A percentile compares a stretch with the other conserved stretches of the same genome.
Conservation (phyloP, 306 rosid genomes). For the Ziziphus jujuba region DNA sequence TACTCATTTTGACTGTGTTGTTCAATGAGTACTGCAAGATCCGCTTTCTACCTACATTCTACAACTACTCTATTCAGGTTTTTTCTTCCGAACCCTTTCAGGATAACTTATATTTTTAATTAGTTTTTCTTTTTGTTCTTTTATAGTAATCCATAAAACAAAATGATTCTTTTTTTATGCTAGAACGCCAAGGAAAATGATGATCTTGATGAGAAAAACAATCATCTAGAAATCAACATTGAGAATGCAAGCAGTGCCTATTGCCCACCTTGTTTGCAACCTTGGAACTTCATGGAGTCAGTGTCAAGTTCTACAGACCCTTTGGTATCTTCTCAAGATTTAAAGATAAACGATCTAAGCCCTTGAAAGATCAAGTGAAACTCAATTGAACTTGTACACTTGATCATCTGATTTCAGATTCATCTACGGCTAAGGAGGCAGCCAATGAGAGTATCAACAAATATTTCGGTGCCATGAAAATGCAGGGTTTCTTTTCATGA, state of each 20-base stretch:
- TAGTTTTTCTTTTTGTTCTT: neutral
- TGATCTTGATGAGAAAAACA: slow-evolving; percentile 53
- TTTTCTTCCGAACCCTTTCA: slow-evolving; percentile 17
- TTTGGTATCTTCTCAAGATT: slow-evolving; percentile 32
- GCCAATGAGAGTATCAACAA: neutral
- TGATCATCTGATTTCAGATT: slow-evolving; percentile 3
- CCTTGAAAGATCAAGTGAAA: neutral
- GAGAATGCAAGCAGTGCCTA: slow-evolving; percentile 69
- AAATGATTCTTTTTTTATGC: neutral
- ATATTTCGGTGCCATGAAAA: slow-evolving; percentile 8
- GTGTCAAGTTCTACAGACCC: slow-evolving; percentile 47
- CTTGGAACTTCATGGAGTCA: slow-evolving; percentile 48
- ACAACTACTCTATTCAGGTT: slow-evolving; percentile 64
- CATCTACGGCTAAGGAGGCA: neutral
- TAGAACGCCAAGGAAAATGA: slow-evolving; percentile 81
- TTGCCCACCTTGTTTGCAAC: slow-evolving; percentile 61
- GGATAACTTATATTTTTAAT: neutral
- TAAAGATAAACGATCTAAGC: neutral
- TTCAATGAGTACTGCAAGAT: slow-evolving; percentile 87
- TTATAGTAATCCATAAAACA: neutral
- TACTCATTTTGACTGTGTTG: slow-evolving; percentile 64
- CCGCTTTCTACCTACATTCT: slow-evolving; percentile 84
- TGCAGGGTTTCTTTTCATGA: neutral
- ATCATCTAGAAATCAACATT: slow-evolving; percentile 50
- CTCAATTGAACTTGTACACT: too few relatives aligned